Evolutionary conservation across 176 grass and related monocot species (phyloP).

Genomic region (Calamus simplicifolius): DNA sequence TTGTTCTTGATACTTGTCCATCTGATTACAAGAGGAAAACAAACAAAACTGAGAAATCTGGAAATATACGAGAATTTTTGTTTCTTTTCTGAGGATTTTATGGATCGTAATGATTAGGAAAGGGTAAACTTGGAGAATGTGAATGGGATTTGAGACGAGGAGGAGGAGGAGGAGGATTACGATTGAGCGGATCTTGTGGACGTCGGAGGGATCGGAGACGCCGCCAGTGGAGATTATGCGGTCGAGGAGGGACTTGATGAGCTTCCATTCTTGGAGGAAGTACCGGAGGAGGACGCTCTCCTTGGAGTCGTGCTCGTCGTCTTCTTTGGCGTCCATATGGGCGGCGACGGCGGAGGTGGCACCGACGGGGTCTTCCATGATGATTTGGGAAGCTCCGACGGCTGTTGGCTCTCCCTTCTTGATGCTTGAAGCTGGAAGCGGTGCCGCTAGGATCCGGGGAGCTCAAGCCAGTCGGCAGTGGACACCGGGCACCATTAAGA

Average conservation of each 20-base stretch:
- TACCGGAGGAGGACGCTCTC: conserved; percentile 64
- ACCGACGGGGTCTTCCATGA: background rate
- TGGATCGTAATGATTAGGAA: conserved; percentile 16
- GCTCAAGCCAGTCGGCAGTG: too few species aligned
- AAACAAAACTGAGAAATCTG: too few species aligned
- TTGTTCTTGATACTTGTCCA: conserved; percentile 99
- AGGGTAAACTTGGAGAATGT: conserved; percentile 3
- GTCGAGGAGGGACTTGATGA: conserved; percentile 46
- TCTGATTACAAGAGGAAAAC: conserved; percentile 31
- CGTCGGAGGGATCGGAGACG: conserved; percentile 37
- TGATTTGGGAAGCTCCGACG: background rate
- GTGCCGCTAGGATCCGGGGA: too few species aligned
- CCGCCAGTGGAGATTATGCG: conserved; percentile 52
- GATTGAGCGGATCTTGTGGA: conserved; percentile 78
- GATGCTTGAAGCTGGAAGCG: too few species aligned
- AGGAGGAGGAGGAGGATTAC: conserved; percentile 33
- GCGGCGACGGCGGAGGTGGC: background rate
- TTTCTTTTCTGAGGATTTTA: background rate
- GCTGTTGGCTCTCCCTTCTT: too few species aligned
- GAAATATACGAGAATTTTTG: too few species aligned
- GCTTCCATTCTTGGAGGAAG: conserved; percentile 87
- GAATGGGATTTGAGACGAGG: background rate
- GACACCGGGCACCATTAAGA: too few species aligned
- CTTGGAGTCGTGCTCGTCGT: conserved; percentile 78
- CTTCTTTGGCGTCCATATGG: conserved; percentile 5